Evolutionary conservation across 2,329 filamentous ascomycete species (phyloP).

Genomic region (Aspergillus sergii): DNA sequence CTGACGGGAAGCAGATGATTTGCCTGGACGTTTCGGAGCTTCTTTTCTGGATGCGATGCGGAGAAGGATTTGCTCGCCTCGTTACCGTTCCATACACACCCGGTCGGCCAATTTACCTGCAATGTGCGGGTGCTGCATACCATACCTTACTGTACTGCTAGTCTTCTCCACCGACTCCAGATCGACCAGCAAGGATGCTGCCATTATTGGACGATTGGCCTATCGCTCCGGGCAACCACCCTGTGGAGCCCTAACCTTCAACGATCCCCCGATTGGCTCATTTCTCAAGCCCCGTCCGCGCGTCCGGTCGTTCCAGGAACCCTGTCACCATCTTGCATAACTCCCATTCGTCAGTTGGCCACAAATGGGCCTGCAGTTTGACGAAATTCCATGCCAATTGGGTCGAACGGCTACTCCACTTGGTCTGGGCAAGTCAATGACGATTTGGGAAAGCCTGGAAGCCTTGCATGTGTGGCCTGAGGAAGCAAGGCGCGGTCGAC

Average conservation of each 20-base stretch:
- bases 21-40: conserved; percentile 17
- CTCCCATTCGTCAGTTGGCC: conserved; percentile 17
- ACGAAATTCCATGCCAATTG: conserved; percentile 13
- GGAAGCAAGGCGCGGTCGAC: not conserved
- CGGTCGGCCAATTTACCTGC: conserved; percentile 6
- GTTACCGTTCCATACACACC: conserved; percentile 16
- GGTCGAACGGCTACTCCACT: conserved; percentile 9
- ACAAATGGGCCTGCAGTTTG: conserved; percentile 1
- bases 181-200: conserved; percentile 23
- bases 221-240: conserved; percentile 13
- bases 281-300: conserved; percentile 18
- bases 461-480: conserved; percentile 1
- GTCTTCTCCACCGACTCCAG: conserved; percentile 17
- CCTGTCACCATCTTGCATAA: conserved; percentile 11
- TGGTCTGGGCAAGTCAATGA: not conserved
- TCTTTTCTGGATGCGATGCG: conserved; percentile 20
- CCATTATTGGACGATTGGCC: conserved; percentile 23
- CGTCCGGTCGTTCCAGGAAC: conserved; percentile 18
- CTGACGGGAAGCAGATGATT: conserved; percentile 22
- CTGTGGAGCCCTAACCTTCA: not conserved
- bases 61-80: conserved; percentile 21
- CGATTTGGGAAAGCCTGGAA: not conserved
- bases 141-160: conserved; percentile 18
- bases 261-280: conserved; percentile 12
- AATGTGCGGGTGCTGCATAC: conserved; percentile 7